A percentile compares a stretch with the other conserved stretches of the same genome.
These are phyloP conservation scores for Skeletonema grethae DNA, from an alignment of 108 stramenopile genomes.

Conservation along the genomic window DNA sequence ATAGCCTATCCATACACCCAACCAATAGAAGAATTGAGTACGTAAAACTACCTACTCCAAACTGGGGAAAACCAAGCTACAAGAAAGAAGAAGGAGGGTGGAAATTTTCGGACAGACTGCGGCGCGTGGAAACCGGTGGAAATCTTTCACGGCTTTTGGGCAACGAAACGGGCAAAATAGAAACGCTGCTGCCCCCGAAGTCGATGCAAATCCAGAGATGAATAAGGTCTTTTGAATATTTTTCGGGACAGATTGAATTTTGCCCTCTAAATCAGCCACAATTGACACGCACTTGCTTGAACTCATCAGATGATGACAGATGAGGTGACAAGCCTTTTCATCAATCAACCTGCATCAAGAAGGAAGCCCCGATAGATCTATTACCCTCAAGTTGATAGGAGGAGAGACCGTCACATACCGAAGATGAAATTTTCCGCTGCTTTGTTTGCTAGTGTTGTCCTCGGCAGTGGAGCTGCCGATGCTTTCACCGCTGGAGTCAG, in stretches of 20 bases:
- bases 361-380: neutral
- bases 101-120: too few species aligned
- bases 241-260: neutral
- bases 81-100: too few species aligned
- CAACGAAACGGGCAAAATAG: neutral
- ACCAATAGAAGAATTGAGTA: too few species aligned
- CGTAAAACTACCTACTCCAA: too few species aligned
- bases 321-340: neutral
- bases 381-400: neutral
- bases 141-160: too few species aligned
- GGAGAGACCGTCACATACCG: neutral
- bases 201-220: too few species aligned
- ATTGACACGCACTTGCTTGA: constrained; percentile 2
- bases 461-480: constrained; percentile 34
- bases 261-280: neutral
- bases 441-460: constrained; percentile 30
- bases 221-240: neutral
- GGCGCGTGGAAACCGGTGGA: too few species aligned
- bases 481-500: constrained; percentile 18
- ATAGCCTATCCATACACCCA: too few species aligned
- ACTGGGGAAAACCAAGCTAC: too few species aligned
- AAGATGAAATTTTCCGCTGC: constrained; percentile 36
- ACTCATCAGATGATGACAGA: neutral
- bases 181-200: too few species aligned
- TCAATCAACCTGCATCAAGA: neutral